Percentiles rank a stretch among this genome's conserved stretches.
phyloP scores from a whole-genome alignment of 2,329 filamentous ascomycete genomes.

The Xylariaceae sp. region DNA sequence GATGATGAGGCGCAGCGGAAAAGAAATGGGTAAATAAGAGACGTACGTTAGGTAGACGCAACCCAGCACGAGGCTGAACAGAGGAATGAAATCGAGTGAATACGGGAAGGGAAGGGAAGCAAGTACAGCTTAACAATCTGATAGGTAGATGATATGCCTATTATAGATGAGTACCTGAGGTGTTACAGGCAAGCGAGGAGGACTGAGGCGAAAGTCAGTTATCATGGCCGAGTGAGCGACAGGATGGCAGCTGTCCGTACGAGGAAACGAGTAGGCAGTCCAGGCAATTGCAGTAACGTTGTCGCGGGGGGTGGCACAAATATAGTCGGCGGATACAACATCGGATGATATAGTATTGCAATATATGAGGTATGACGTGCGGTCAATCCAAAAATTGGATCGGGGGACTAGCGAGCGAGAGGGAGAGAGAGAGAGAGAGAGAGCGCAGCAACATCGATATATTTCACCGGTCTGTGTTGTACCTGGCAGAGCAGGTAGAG shows the following conservation, averaged over 20 bases:
- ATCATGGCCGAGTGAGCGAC: not conserved
- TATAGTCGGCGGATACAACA: slow-evolving; percentile 3
- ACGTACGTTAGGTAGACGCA: not conserved
- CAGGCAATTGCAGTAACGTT: not conserved
- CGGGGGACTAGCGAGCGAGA: not conserved
- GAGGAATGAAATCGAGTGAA: not conserved
- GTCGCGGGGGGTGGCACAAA: not conserved
- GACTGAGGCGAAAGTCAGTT: not conserved
- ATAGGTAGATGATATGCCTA: not conserved
- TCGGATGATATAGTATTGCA: not conserved
- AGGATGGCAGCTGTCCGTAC: not conserved
- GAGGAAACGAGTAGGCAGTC: not conserved
- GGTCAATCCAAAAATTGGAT: not conserved
- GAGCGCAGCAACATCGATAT: not conserved
- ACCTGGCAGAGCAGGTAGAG: no score
- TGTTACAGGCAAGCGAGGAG: not conserved
- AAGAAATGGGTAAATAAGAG: not conserved
- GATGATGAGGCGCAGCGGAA: not conserved
- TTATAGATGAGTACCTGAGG: not conserved
- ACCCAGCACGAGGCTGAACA: not conserved
- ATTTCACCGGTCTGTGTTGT: not conserved
- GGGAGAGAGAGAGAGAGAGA: no score
- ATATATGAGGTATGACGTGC: not conserved
- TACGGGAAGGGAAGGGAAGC: not conserved
- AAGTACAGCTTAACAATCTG: not conserved